phyloP scores from a whole-genome alignment of 1,284 basidiomycete genomes.

The Papiliotrema flavescens region DNA sequence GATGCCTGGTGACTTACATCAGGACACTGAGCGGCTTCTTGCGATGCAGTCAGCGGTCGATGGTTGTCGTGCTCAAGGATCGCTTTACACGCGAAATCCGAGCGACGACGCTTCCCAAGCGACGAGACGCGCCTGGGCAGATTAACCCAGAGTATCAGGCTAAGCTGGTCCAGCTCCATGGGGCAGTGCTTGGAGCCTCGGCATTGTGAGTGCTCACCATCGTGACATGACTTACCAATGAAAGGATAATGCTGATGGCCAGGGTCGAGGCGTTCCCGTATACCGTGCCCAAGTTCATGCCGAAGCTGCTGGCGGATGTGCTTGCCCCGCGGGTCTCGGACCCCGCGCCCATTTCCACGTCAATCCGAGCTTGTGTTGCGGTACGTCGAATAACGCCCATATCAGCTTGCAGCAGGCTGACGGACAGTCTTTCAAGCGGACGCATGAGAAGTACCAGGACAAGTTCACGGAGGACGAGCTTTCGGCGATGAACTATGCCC shows the following conservation, averaged over 20 bases:
- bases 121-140: conserved; percentile 56
- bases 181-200: conserved; percentile 75
- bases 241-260: conserved; percentile 5
- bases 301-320: conserved; percentile 41
- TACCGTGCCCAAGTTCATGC: conserved; percentile 64
- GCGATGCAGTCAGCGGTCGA: conserved; percentile 85
- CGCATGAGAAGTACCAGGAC: conserved; percentile 63
- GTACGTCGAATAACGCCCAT: conserved; percentile 51
- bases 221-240: not conserved
- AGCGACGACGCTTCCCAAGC: conserved; percentile 64
- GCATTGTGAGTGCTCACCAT: conserved; percentile 45
- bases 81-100: conserved; percentile 68
- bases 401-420: too few species aligned
- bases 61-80: conserved; percentile 80
- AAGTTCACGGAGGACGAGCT: conserved; percentile 87
- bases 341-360: conserved; percentile 86
- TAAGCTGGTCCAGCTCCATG: conserved; percentile 73
- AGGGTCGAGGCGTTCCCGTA: conserved; percentile 59
- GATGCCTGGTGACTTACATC: conserved; percentile 1
- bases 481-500: conserved; percentile 78
- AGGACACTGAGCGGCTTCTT: conserved; percentile 80
- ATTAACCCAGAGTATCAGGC: conserved; percentile 65
- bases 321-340: conserved; percentile 69
- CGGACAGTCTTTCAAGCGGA: conserved; percentile 47
- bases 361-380: conserved; percentile 81